Percentiles rank a stretch among this genome's conserved stretches.
Conservation (phyloP, 768 basidiomycete genomes). For the Tricholomella constricta region DNA sequence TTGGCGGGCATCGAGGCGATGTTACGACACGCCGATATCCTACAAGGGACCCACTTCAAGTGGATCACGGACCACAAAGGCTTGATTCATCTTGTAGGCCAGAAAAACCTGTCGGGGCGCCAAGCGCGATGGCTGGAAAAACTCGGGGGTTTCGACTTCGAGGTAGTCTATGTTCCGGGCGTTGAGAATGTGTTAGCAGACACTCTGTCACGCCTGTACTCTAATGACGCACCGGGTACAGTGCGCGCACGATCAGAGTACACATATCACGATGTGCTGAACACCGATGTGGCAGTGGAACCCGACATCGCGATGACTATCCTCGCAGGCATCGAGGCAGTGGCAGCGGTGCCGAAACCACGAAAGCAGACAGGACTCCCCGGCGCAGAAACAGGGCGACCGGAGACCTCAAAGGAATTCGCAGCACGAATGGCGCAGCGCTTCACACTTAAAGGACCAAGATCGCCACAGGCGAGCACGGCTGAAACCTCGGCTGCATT, state of each 20-base stretch:
- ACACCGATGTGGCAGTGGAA: neutral
- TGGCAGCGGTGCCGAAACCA: neutral
- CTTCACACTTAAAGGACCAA: conserved; percentile 11
- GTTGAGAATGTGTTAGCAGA: conserved; percentile 41
- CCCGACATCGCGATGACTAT: neutral
- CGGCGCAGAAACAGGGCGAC: neutral
- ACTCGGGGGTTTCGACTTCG: conserved; percentile 39
- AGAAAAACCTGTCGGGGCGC: conserved; percentile 34
- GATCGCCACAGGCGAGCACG: neutral
- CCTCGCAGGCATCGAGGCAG: conserved; percentile 3
- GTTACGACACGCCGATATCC: conserved; percentile 26
- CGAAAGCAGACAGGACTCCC: neutral
- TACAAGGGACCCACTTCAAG: conserved; percentile 29
- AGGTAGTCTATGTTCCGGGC: conserved; percentile 34
- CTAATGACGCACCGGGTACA: conserved; percentile 11
- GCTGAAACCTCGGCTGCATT: no score
- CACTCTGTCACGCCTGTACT: conserved; percentile 36
- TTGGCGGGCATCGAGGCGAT: conserved; percentile 40
- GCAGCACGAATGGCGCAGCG: neutral
- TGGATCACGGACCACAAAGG: conserved; percentile 39
- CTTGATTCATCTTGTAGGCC: conserved; percentile 30
- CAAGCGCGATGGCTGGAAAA: conserved; percentile 43
- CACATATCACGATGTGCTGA: conserved; percentile 2
- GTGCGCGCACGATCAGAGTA: conserved; percentile 18
- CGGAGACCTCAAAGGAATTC: conserved; percentile 6